These are phyloP conservation scores for Pseudotsuga menziesii DNA, from an alignment of 75 land plant species.

Conservation along the genomic window DNA sequence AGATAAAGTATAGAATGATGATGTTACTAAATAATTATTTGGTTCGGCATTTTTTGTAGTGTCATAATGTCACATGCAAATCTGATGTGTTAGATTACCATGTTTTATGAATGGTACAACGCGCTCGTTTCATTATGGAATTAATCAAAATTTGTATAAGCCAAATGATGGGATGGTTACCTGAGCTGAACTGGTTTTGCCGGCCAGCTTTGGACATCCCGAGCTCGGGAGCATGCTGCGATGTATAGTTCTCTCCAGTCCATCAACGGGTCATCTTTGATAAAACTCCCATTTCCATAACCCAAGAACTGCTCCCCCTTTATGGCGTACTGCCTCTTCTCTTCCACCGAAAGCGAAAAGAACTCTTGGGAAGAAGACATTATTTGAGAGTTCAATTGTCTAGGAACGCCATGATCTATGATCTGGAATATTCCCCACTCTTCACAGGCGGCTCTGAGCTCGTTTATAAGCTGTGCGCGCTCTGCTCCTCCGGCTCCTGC, in stretches of 20 bases:
- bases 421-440: slow-evolving; percentile 12
- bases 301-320: not conserved
- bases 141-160: no score
- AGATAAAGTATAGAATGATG: no score
- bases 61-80: no score
- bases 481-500: not conserved
- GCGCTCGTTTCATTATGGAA: no score
- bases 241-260: not conserved
- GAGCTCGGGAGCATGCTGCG: not conserved
- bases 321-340: not conserved
- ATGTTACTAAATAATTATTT: no score
- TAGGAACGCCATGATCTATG: slow-evolving; percentile 10
- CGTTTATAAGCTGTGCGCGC: not conserved
- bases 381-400: not conserved
- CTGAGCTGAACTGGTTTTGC: no score
- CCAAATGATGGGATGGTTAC: no score
- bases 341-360: not conserved
- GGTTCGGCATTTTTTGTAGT: no score
- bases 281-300: not conserved
- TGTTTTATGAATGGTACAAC: no score
- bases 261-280: not conserved
- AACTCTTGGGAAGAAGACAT: not conserved
- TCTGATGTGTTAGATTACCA: no score
- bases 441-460: not conserved
- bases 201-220: not conserved